Evolutionary conservation across 768 basidiomycete genomes (phyloP), one percentile per base, ranked within the genome.

Genomic region (Pisolithus albus): DNA sequence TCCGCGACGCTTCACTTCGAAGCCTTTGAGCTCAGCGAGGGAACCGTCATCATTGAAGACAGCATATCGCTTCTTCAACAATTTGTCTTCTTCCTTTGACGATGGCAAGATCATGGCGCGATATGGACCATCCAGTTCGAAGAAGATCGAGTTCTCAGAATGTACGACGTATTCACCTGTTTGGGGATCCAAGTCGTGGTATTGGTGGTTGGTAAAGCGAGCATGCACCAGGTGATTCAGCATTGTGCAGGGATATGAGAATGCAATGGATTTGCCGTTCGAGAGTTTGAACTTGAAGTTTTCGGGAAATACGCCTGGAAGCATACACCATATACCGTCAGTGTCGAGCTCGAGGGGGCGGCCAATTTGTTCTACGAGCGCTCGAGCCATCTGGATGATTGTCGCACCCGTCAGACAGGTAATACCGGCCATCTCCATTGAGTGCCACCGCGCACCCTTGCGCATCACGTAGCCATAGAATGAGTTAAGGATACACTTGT

Each of bases 401-500:
- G 83, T 90, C 18, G 96, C 93, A 38, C 96, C 96, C 0, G 96
- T 98, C 48, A 98, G 74, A 71, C 96, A 99, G 10, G 96, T 98
- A 56, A 99, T 97, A 7, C 96, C 96, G 1, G 96, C 96, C 96
- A 99, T 99, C 74, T 99, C 96, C 96, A 99, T 97, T 26, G 95
- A 98, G 67, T 97, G 94, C 96, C 96, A 99, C 28, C 96, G 77
- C 16, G 96, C 96, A 48, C 96, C 96, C 66, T 99, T 98, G 38
- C 96, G 84, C 96, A 98, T 98, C 65, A 99, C 95, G 61, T 99
- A 99, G 34, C 96, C 96, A 64, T 99, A 99, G 77, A 99, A 99
- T 3, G 96, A 98, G 75, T 99, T 99, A 58, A 99, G 81, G 64
- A 99, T 99, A 64, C 94, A 97, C 73, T 99, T 99, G 79, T 99